These are phyloP conservation scores for Grosmannia serpens DNA, from an alignment of 2,329 filamentous ascomycete genomes.

Conservation along the genomic window DNA sequence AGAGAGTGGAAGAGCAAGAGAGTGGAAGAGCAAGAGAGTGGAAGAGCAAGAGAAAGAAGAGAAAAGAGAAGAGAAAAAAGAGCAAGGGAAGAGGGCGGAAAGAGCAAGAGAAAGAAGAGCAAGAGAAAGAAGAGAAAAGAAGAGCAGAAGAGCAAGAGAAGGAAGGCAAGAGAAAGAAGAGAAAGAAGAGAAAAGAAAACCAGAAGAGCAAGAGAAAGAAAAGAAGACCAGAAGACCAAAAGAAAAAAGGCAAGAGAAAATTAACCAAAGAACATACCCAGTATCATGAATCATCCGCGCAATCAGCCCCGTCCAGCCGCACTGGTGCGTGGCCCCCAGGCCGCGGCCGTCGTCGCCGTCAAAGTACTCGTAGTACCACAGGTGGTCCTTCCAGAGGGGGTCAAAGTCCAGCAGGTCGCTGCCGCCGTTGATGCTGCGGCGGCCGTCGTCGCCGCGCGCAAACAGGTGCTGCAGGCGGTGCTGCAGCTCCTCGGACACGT, in stretches of 20 bases:
- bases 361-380: constrained; percentile 98
- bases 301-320: constrained; percentile 91
- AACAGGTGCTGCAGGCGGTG: constrained; percentile 90
- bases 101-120: too few relatives aligned
- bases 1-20: too few relatives aligned
- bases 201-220: too few relatives aligned
- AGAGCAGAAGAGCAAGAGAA: too few relatives aligned
- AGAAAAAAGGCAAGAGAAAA: neutral
- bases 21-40: neutral
- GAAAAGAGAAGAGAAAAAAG: neutral
- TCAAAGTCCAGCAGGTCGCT: constrained; percentile 84
- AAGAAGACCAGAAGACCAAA: too few relatives aligned
- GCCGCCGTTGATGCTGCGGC: constrained; percentile 77
- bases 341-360: constrained; percentile 85
- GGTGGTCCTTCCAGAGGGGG: constrained; percentile 80
- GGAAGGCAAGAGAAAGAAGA: too few relatives aligned
- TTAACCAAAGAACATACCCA: constrained; percentile 53
- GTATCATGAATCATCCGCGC: constrained; percentile 97
- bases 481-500: constrained; percentile 89
- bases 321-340: constrained; percentile 86
- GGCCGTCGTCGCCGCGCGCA: constrained; percentile 69
- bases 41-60: neutral
- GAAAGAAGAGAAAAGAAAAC: too few relatives aligned
- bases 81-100: too few relatives aligned
- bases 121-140: too few relatives aligned